Percentiles rank a stretch among this genome's conserved stretches.
Conservation (phyloP, 2,329 filamentous ascomycete species). For the Alternaria consortialis region DNA sequence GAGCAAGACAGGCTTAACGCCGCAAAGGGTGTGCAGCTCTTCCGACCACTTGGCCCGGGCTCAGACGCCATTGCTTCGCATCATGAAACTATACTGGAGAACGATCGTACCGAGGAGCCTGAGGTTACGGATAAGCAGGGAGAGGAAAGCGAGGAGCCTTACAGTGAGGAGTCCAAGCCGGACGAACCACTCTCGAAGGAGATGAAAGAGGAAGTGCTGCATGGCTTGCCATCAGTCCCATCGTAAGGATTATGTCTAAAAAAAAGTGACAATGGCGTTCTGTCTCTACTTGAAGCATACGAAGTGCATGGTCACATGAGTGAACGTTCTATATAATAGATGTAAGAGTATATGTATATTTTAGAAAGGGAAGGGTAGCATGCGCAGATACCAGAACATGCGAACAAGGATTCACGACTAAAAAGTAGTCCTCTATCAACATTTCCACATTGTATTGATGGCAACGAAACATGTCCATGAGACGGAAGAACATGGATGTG, state of each 20-base stretch:
- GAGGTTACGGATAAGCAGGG: background rate
- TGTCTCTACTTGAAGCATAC: background rate
- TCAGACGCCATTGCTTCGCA: conserved; percentile 17
- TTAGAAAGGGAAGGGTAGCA: background rate
- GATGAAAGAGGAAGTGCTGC: conserved; percentile 10
- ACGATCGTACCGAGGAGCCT: background rate
- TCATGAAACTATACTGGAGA: background rate
- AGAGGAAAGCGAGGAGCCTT: background rate
- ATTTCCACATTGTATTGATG: background rate
- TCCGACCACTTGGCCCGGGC: conserved; percentile 43
- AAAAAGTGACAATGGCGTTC: background rate
- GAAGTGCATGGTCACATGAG: background rate
- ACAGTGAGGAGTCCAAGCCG: background rate
- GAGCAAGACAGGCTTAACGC: conserved; percentile 63
- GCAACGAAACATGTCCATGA: background rate
- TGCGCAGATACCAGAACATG: background rate
- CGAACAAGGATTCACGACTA: background rate
- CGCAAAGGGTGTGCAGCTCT: conserved; percentile 51
- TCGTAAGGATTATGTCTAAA: background rate
- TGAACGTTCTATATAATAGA: background rate
- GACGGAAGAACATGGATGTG: background rate
- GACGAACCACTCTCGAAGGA: conserved; percentile 8
- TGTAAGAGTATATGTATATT: conserved; percentile 10
- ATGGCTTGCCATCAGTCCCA: conserved; percentile 10
- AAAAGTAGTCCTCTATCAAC: background rate